Base-by-base conservation (phyloP, 345 rosid species). In the Isatis tinctoria region DNA sequence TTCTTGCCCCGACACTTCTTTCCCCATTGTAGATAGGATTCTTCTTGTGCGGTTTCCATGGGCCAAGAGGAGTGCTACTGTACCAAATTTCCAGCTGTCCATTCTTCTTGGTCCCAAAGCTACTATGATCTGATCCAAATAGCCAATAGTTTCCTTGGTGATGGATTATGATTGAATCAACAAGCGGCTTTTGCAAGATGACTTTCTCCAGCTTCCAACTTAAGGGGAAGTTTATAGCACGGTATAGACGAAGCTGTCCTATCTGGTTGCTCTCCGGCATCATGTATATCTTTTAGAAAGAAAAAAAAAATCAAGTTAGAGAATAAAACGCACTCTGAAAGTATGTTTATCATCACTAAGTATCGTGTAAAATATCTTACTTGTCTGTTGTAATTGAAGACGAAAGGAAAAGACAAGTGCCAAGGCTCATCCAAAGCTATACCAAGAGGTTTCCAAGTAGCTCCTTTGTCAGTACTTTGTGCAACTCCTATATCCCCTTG, bases 401-500 rank as follows among this genome's bases (percentile, higher is more conserved):
- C 89, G 52, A 87, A 95, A 3, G 99, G 99, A 78, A 74, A 95
- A 12, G 99, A 95, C 71, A 92, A 85, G 67, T 95, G 99, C 98
- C 99, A 92, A 37, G 89, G 87, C 83, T 95, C 99, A 70, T 92
- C 94, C 80, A 95, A 76, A 51, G 94, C 97, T 58, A 89, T 81
- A 28, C 99, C 99, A 75, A 95, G 78, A 74, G 87, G 91, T 68
- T 90, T 78, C 99, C 99, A 95, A 6, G 97, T 87, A 10, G 92
- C 97, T 75, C 99, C 97, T 57, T 86, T 85, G 40, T 95, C 94
- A 2, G 69, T 58, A 78, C 99, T 95, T 65, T 80, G 79, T 41
- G 99, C 91, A 28, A 88, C 98, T 61, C 88, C 99, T 68, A 95
- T 95, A 74, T 95, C 99, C 41, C 99, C 99, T 84, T 95, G 94